phyloP scores from a whole-genome alignment of 2,329 filamentous ascomycete genomes.

The Microdochium nivale region DNA sequence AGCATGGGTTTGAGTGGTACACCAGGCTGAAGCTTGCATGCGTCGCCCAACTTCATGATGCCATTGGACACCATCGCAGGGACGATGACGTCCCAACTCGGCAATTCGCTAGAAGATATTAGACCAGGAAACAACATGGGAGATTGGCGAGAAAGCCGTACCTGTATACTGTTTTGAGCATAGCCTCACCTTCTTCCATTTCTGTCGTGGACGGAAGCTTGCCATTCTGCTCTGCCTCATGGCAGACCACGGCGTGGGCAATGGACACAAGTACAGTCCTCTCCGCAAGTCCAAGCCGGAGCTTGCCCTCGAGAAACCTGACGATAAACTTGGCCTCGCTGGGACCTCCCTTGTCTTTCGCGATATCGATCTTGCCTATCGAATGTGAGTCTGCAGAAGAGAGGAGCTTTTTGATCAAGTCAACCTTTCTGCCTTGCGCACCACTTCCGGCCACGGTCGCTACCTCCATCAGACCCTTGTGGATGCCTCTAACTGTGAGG shows the following conservation, averaged over 20 bases:
- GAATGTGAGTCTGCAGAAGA: slow-evolving; percentile 74
- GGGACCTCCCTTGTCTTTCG: slow-evolving; percentile 82
- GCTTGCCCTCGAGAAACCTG: slow-evolving; percentile 87
- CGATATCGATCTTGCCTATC: slow-evolving; percentile 77
- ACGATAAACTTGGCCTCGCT: slow-evolving; percentile 94
- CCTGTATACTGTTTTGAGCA: slow-evolving; percentile 87
- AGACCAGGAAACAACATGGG: slow-evolving; percentile 13
- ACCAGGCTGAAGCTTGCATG: slow-evolving; percentile 86
- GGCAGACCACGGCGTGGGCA: slow-evolving; percentile 77
- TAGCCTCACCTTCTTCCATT: slow-evolving; percentile 73
- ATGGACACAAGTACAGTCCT: slow-evolving; percentile 85
- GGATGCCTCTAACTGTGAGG: slow-evolving; percentile 77
- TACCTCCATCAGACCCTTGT: slow-evolving; percentile 79
- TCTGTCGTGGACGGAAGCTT: slow-evolving; percentile 66
- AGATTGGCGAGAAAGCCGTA: slow-evolving; percentile 23
- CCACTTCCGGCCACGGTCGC: slow-evolving; percentile 81
- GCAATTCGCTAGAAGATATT: slow-evolving; percentile 63
- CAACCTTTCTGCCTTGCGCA: slow-evolving; percentile 83
- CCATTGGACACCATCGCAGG: slow-evolving; percentile 83
- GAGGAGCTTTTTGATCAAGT: slow-evolving; percentile 92
- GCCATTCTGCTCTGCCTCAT: slow-evolving; percentile 66
- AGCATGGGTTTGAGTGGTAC: slow-evolving; percentile 97
- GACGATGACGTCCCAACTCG: slow-evolving; percentile 91
- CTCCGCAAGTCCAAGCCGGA: slow-evolving; percentile 85
- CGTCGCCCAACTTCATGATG: slow-evolving; percentile 70